These are phyloP conservation scores for Opeltia flavorubescens DNA, from an alignment of 495 filamentous ascomycete species.

Conservation along the genomic window DNA sequence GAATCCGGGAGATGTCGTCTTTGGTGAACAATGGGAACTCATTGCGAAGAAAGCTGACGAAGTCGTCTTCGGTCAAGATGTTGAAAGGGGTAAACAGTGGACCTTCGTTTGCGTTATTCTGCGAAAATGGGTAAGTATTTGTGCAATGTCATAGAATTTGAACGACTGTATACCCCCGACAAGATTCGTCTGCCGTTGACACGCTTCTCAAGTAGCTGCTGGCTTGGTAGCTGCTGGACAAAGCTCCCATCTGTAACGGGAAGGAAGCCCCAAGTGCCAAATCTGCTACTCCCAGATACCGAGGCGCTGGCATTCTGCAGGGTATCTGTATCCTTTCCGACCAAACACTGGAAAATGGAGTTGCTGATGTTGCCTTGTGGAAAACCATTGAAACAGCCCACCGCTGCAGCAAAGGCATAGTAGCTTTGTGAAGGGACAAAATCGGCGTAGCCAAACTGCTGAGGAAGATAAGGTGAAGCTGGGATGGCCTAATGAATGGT, in stretches of 20 bases:
- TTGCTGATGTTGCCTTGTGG: slow-evolving; percentile 14
- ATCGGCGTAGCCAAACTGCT: slow-evolving; percentile 37
- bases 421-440: slow-evolving; percentile 37
- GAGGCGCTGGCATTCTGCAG: slow-evolving; percentile 42
- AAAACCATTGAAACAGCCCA: slow-evolving; percentile 29
- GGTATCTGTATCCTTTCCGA: slow-evolving; percentile 29
- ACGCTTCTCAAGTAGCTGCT: slow-evolving; percentile 33
- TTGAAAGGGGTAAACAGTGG: slow-evolving; percentile 35
- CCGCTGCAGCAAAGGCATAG: slow-evolving; percentile 36
- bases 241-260: slow-evolving; percentile 50
- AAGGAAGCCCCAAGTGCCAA: slow-evolving; percentile 43
- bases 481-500: slow-evolving; percentile 26
- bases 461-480: slow-evolving; percentile 37
- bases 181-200: slow-evolving; percentile 41
- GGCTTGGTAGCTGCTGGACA: slow-evolving; percentile 35
- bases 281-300: slow-evolving; percentile 31
- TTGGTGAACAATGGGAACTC: slow-evolving; percentile 37
- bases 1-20: slow-evolving; percentile 27
- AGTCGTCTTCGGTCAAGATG: slow-evolving; percentile 30
- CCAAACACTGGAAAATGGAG: slow-evolving; percentile 41
- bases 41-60: slow-evolving; percentile 28
- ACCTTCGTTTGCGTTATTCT: slow-evolving; percentile 43
- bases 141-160: slow-evolving; percentile 3
- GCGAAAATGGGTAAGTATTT: no score
- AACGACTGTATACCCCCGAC: slow-evolving; percentile 22